Percentiles rank a stretch among this genome's conserved stretches.
phyloP scores from a whole-genome alignment of 805 yeast genomes.

The Yarrowia sp. region DNA sequence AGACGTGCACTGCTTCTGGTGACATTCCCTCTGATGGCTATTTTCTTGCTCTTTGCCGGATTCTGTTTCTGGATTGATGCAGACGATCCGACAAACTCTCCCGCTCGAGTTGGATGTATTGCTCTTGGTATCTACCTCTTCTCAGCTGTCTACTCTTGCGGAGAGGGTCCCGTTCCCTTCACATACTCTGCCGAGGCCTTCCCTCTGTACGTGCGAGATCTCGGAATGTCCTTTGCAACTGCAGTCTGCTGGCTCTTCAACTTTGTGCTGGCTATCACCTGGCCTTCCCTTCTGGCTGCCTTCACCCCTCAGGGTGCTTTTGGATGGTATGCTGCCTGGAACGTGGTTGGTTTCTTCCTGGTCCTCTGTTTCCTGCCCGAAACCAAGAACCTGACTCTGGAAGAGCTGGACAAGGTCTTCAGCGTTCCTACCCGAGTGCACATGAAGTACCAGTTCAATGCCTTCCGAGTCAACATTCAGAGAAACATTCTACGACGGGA shows the following conservation, averaged over 20 bases:
- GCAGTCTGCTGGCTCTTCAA: conserved; percentile 56
- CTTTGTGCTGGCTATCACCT: conserved; percentile 65
- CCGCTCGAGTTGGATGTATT: conserved; percentile 60
- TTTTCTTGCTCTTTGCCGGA: conserved; percentile 51
- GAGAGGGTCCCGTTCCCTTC: conserved; percentile 89
- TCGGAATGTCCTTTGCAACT: conserved; percentile 78
- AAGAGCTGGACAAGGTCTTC: conserved; percentile 76
- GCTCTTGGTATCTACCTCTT: conserved; percentile 72
- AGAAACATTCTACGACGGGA: conserved; percentile 31
- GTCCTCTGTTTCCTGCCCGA: conserved; percentile 56
- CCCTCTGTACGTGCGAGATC: conserved; percentile 73
- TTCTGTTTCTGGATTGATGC: conserved; percentile 68
- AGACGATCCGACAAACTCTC: conserved; percentile 35
- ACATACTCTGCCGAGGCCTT: conserved; percentile 84
- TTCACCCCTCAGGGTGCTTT: conserved; percentile 82
- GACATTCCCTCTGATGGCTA: conserved; percentile 60
- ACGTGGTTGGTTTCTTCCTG: conserved; percentile 66
- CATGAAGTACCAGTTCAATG: conserved; percentile 48
- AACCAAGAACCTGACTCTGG: conserved; percentile 68
- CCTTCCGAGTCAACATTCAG: conserved; percentile 34
- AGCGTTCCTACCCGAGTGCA: conserved; percentile 53
- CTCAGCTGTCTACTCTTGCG: conserved; percentile 72
- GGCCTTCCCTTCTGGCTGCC: conserved; percentile 69
- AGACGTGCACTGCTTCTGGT: conserved; percentile 57
- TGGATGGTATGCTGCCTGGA: conserved; percentile 88